Evolutionary conservation across 2,329 filamentous ascomycete species (phyloP).

Genomic region (Paramyrothecium sp.): DNA sequence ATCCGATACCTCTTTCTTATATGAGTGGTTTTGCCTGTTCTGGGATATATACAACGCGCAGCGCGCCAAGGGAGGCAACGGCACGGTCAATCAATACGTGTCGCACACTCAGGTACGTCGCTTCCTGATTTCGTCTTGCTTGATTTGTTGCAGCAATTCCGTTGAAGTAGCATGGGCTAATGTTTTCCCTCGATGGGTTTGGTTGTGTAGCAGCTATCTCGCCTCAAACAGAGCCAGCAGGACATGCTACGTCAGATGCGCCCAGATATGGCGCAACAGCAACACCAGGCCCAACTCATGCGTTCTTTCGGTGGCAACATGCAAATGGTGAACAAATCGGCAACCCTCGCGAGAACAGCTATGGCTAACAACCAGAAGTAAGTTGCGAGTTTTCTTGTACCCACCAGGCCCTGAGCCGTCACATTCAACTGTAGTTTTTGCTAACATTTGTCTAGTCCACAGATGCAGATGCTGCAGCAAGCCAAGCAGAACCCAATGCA

Average conservation of each 20-base stretch:
- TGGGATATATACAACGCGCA: slow-evolving; percentile 93
- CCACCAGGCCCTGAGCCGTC: slow-evolving; percentile 4
- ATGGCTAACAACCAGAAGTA: slow-evolving; percentile 78
- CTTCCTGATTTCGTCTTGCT: neutral
- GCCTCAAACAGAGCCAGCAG: slow-evolving; percentile 72
- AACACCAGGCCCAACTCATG: slow-evolving; percentile 63
- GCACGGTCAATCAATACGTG: slow-evolving; percentile 72
- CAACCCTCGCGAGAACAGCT: slow-evolving; percentile 68
- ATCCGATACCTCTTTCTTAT: slow-evolving; percentile 79
- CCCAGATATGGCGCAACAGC: slow-evolving; percentile 55
- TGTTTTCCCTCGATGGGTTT: slow-evolving; percentile 10
- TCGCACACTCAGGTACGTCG: slow-evolving; percentile 73
- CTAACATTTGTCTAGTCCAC: slow-evolving; percentile 45
- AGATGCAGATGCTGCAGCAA: slow-evolving; percentile 70
- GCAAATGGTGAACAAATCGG: slow-evolving; percentile 57
- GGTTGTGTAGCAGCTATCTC: slow-evolving; percentile 58
- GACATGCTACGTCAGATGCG: slow-evolving; percentile 74
- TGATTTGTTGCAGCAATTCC: neutral
- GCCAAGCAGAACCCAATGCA: slow-evolving; percentile 82
- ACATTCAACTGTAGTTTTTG: neutral
- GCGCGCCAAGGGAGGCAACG: slow-evolving; percentile 64
- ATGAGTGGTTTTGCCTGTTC: slow-evolving; percentile 96
- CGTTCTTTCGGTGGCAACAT: slow-evolving; percentile 62
- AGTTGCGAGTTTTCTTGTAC: slow-evolving; percentile 26
- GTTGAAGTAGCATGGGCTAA: slow-evolving; percentile 15